Evolutionary conservation across 768 basidiomycete species (phyloP).

Genomic region (Leccinum disarticulatum): DNA sequence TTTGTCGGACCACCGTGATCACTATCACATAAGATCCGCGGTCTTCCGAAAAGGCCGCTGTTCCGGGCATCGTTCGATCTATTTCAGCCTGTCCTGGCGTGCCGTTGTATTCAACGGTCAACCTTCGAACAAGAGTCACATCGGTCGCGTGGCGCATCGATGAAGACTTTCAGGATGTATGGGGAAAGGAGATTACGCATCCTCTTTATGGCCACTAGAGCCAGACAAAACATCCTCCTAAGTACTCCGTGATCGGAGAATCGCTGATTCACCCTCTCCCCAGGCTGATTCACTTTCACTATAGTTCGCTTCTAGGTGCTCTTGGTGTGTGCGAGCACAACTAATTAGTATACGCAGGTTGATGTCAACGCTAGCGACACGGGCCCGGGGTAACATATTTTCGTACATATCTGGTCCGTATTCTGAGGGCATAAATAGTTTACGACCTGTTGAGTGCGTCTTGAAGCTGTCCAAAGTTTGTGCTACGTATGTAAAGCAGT

Average conservation of each 20-base stretch:
- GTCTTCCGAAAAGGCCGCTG: conserved; percentile 61
- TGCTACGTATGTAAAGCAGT: neutral
- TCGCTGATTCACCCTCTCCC: neutral
- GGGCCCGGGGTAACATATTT: neutral
- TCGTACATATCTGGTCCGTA: neutral
- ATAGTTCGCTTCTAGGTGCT: neutral
- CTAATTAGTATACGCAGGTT: neutral
- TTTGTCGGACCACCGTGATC: conserved; percentile 27
- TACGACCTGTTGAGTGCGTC: neutral
- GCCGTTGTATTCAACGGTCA: neutral
- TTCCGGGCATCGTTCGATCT: conserved; percentile 77
- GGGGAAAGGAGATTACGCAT: conserved; percentile 25
- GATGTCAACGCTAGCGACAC: neutral
- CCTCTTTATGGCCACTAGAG: neutral
- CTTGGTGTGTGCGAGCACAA: neutral
- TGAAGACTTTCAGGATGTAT: conserved; percentile 51
- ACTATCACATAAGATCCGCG: conserved; percentile 73
- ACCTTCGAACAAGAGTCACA: neutral
- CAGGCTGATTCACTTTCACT: neutral
- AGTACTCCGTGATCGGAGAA: neutral
- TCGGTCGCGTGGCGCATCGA: conserved; percentile 60
- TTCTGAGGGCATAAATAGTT: neutral
- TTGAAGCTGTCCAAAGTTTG: neutral
- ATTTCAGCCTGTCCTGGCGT: conserved; percentile 52
- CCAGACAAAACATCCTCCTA: neutral